Evolutionary conservation across 371 early-diverging fungal species (phyloP), one percentile per base, ranked within the genome.

Genomic region (Apophysomyces variabilis): DNA sequence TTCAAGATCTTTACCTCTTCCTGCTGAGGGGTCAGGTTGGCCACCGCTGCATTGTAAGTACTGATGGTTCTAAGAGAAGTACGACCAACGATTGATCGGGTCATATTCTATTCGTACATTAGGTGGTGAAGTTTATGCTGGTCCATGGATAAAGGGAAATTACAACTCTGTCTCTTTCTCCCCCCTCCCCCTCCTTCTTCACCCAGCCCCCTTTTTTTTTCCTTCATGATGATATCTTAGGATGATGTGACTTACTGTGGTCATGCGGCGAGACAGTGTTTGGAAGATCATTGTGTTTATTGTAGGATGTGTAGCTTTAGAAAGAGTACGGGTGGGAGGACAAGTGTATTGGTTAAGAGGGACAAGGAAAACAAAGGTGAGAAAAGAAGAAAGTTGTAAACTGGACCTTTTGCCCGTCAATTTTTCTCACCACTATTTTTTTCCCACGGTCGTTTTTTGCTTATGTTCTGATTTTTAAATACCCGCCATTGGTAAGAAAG

Each of bases 41-140:
- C 92, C 21, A 94, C 85, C 26, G 90, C 85, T 43, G 79, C 60
- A 61, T 93, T 93, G 76, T 95, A 95, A 4, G 92, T 84, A 13
- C 13, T 45, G 46, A 45, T 45, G 12, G 13, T 12, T 45, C 46
- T 13, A 45, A 71, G n/a, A 13, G 46, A 45, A 45, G 12, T 45
- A 45, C 46, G 46, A 45, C 46, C 46, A 6, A 45, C 13, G 46
- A 45, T 45, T 4, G 46, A 45, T 18, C 16, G 13, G 46, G 46
- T 7, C 46, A 18, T 45, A 13, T 45, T 45, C 46, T 45, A 45
- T 45, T n/a, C 3, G 18, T 26, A 26, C 32, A 26, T 26, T 26
- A 26, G 3, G 32, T 26, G 3, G 3, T 26, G 46, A 16, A 45
- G 4, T 43, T 1, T 43, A 43, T 14, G 14, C 9, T 12, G 14